Evolutionary conservation across 345 rosid genomes (phyloP).

Genomic region (Citrus medica): DNA sequence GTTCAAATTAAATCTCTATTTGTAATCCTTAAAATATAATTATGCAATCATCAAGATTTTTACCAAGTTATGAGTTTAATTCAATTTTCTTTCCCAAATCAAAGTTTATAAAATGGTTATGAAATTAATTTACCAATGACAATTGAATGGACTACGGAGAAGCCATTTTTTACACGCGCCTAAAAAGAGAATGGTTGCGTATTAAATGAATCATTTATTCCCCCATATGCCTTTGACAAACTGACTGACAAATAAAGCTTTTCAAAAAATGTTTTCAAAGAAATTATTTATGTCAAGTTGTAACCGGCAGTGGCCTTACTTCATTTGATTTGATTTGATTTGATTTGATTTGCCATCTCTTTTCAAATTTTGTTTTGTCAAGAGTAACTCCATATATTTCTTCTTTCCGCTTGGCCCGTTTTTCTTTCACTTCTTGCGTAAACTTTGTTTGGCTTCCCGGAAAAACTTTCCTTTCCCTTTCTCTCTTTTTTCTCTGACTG

Average conservation of each 20-base stretch:
- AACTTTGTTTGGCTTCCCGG: neutral
- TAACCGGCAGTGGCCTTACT: neutral
- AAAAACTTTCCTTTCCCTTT: neutral
- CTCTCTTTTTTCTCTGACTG: neutral
- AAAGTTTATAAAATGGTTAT: too few species aligned
- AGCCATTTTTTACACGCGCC: too few species aligned
- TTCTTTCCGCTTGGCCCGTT: neutral
- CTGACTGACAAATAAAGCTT: constrained; percentile 18
- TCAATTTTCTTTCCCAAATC: too few species aligned
- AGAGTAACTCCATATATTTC: neutral
- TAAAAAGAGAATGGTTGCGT: neutral
- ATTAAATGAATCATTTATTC: constrained; percentile 9
- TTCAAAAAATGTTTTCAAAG: neutral
- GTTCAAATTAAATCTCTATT: too few species aligned
- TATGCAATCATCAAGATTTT: too few species aligned
- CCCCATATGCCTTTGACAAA: constrained; percentile 23
- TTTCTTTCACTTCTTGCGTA: neutral
- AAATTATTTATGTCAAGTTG: neutral
- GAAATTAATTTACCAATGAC: too few species aligned
- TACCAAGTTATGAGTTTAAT: too few species aligned
- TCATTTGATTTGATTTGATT: neutral
- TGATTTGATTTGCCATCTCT: neutral
- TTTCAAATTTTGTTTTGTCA: neutral
- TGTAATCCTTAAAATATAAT: too few species aligned
- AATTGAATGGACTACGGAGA: too few species aligned